Evolutionary conservation across 352 stramenopile species (phyloP).

Genomic region (Pythium guiyangense): DNA sequence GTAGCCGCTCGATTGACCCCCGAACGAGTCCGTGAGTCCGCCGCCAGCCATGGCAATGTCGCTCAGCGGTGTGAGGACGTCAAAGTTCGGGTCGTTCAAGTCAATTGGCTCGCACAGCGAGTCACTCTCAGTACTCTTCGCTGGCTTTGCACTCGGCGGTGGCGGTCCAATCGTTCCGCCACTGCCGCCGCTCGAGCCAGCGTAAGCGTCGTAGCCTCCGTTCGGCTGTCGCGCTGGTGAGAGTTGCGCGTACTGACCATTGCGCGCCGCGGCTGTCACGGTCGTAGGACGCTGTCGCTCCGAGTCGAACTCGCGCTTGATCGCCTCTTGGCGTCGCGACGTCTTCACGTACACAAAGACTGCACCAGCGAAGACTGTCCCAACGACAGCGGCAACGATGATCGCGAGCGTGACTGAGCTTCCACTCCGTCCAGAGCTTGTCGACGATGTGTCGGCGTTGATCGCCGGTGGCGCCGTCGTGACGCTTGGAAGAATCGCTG

Average conservation of each 20-base stretch:
- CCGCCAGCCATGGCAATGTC: conserved; percentile 35
- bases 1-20: conserved; percentile 1
- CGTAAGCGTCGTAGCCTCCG: conserved; percentile 11
- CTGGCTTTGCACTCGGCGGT: background rate
- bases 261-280: background rate
- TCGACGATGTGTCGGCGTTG: conserved; percentile 22
- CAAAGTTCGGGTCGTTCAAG: conserved; percentile 45
- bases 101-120: conserved; percentile 17
- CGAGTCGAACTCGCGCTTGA: conserved; percentile 27
- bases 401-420: conserved; percentile 36
- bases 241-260: too few relatives aligned
- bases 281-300: conserved; percentile 1
- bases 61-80: conserved; percentile 59
- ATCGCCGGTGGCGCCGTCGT: conserved; percentile 10
- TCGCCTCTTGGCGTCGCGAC: conserved; percentile 24
- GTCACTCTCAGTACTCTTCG: background rate
- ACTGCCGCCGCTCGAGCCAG: background rate
- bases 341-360: conserved; percentile 56
- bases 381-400: conserved; percentile 41
- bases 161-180: background rate
- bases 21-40: conserved; percentile 6
- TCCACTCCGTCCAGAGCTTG: conserved; percentile 11
- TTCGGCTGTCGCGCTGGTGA: too few relatives aligned
- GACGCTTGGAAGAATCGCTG: too few relatives aligned
- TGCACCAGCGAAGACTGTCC: conserved; percentile 30